These are phyloP conservation scores for Akanthomyces uredinophilus DNA, from an alignment of 2,329 filamentous ascomycete genomes.

Conservation along the genomic window DNA sequence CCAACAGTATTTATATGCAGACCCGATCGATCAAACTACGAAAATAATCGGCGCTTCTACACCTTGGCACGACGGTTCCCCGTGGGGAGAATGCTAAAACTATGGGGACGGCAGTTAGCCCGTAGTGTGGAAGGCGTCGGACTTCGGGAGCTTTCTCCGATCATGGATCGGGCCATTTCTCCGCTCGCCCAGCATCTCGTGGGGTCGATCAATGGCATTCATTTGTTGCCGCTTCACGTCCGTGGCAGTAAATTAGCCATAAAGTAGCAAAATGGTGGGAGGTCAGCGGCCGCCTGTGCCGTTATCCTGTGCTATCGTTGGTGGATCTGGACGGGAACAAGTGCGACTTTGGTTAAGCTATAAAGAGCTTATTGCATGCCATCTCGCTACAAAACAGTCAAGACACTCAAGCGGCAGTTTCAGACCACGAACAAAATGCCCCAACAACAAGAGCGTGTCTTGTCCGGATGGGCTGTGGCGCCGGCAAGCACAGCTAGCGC, in stretches of 20 bases:
- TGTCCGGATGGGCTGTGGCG: conserved; percentile 23
- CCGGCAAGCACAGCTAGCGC: conserved; percentile 23
- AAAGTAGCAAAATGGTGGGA: background rate
- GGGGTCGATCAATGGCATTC: background rate
- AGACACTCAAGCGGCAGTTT: conserved; percentile 2
- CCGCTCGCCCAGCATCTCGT: background rate
- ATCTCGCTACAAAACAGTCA: background rate
- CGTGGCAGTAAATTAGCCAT: background rate
- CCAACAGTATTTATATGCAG: background rate
- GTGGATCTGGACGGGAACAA: background rate
- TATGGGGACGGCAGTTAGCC: conserved; percentile 4
- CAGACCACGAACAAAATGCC: background rate
- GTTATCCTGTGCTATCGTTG: background rate
- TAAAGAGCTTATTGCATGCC: background rate
- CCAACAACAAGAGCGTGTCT: conserved; percentile 15
- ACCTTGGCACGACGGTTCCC: background rate
- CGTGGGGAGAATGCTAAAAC: background rate
- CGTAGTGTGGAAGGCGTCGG: background rate
- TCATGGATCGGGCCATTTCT: conserved; percentile 7
- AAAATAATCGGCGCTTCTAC: background rate
- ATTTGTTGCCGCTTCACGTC: background rate
- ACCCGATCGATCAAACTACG: background rate
- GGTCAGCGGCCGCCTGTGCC: background rate
- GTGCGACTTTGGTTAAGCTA: background rate
- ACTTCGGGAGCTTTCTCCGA: conserved; percentile 7